Evolutionary conservation across 495 filamentous ascomycete genomes (phyloP).

Genomic region (Geopyxis carbonaria): DNA sequence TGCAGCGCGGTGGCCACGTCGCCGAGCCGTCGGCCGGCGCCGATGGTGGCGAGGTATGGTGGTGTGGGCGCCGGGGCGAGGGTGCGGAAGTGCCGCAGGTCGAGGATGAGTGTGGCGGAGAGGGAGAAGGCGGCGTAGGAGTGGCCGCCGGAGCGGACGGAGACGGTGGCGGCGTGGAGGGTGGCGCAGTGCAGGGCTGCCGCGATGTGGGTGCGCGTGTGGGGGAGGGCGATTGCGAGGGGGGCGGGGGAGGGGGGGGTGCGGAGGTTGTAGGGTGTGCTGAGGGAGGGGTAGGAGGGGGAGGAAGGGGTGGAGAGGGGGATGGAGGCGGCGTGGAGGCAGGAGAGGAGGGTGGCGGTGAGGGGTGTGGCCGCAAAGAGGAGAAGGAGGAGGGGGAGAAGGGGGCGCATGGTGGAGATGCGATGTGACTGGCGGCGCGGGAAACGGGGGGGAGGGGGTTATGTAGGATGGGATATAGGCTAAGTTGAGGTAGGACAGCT

Average conservation of each 20-base stretch:
- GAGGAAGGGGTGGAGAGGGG: not conserved
- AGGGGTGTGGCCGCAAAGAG: too few species aligned
- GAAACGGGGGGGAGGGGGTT: too few species aligned
- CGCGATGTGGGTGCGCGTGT: constrained; percentile 23
- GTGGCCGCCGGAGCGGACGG: constrained; percentile 56
- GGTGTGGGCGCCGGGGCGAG: constrained; percentile 35
- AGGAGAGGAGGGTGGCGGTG: constrained; percentile 7
- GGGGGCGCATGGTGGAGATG: too few species aligned
- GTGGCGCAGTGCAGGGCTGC: constrained; percentile 17
- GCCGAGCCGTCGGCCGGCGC: constrained; percentile 44
- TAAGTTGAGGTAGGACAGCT: too few species aligned
- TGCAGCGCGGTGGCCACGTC: constrained; percentile 43
- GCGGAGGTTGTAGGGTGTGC: constrained; percentile 45
- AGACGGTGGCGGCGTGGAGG: constrained; percentile 33
- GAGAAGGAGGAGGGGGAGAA: too few species aligned
- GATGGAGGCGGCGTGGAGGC: not conserved
- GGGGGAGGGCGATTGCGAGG: constrained; percentile 42
- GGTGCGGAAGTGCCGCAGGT: constrained; percentile 34
- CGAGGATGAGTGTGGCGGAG: constrained; percentile 40
- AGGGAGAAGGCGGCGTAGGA: constrained; percentile 45
- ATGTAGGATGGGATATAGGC: too few species aligned
- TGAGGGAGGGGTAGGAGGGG: constrained; percentile 6
- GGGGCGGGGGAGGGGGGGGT: constrained; percentile 37
- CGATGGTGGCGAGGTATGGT: constrained; percentile 46
- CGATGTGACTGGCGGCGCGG: too few species aligned